Base-by-base conservation (phyloP, 2,329 filamentous ascomycete species). In the Stromatinia cepivora region DNA sequence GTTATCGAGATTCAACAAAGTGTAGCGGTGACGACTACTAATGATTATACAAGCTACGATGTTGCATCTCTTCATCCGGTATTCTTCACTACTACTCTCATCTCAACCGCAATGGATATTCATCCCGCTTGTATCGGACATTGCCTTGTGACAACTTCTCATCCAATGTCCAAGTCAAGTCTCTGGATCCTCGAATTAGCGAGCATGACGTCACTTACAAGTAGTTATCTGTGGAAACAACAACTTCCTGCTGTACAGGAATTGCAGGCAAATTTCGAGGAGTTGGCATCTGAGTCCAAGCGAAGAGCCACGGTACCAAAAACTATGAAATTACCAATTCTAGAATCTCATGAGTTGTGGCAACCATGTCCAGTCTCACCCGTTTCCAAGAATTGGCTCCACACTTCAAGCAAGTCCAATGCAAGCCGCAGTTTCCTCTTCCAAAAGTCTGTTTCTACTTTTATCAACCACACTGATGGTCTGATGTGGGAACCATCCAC, bases 121-220 rank as follows among this genome's bases (percentile, higher is more conserved):
- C 72, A 72, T 39, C 72, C 72, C 34, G 68, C 71, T 56, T 70
- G 68, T 9, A 71, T 71, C 36, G 71, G 71, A 17, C 67, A 72
- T 63, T 48, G 70, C 28, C 42, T 39, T 45, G 5, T 50, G 39
- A n/a, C 28, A 28, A 28, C 4, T 52, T 25, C 31, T 63, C 5
- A 31, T 28, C 22, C 31, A 20, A 52, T 50, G 8, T 8, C 34
- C 59, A 36, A 36, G n/a, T 57, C 31, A 34, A 56, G 59, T 52
- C 34, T 63, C 17, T 52, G 61, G 61, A n/a, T 22, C 20, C 28
- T 28, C 3, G 36, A 62, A 36, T 17, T 15, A 20, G 15, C 20
- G 2, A 50, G 45, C 6, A 48, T 50, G 45, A 50, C 28, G 28
- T 36, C 45, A 62, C 11, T 36, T 9, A n/a, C 25, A 20, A 17